Evolutionary conservation across 495 filamentous ascomycete species (phyloP).

Genomic region (Hypoxylon trugodes): DNA sequence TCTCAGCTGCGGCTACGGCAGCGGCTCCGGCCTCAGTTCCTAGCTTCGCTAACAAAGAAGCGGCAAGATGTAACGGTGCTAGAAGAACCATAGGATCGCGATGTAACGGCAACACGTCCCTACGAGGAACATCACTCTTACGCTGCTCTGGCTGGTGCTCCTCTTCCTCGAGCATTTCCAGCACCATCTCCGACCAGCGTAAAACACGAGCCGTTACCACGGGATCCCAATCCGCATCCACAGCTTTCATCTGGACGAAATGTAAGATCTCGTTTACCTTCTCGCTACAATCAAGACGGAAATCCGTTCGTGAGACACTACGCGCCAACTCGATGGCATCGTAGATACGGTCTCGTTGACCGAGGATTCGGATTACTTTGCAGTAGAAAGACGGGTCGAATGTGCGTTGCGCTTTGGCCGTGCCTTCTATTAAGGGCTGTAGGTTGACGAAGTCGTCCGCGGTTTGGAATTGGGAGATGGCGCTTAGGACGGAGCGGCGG

Average conservation of each 20-base stretch:
- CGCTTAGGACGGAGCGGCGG: slow-evolving; percentile 46
- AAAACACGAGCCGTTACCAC: slow-evolving; percentile 49
- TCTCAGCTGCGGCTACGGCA: no score
- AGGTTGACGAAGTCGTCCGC: slow-evolving; percentile 69
- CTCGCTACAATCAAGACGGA: slow-evolving; percentile 54
- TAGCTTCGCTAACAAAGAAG: slow-evolving; percentile 42
- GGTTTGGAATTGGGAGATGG: slow-evolving; percentile 61
- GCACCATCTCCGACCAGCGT: slow-evolving; percentile 56
- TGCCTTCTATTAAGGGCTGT: slow-evolving; percentile 63
- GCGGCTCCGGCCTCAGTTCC: slow-evolving; percentile 36
- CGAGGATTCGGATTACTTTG: slow-evolving; percentile 55
- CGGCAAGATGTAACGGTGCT: slow-evolving; percentile 50
- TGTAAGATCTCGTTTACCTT: slow-evolving; percentile 59
- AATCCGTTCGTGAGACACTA: slow-evolving; percentile 56
- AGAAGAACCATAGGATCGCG: slow-evolving; percentile 52
- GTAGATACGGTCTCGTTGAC: slow-evolving; percentile 49
- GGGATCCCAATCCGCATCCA: slow-evolving; percentile 51
- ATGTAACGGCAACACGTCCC: slow-evolving; percentile 36
- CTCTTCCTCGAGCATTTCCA: slow-evolving; percentile 60
- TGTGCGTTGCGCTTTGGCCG: slow-evolving; percentile 53
- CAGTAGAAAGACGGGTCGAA: slow-evolving; percentile 43
- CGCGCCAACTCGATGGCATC: slow-evolving; percentile 64
- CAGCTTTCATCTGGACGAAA: slow-evolving; percentile 58
- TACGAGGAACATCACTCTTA: background rate
- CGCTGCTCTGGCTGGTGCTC: slow-evolving; percentile 43